Base-by-base conservation (phyloP, 116 monocot genomes). In the Thalassia testudinum region DNA sequence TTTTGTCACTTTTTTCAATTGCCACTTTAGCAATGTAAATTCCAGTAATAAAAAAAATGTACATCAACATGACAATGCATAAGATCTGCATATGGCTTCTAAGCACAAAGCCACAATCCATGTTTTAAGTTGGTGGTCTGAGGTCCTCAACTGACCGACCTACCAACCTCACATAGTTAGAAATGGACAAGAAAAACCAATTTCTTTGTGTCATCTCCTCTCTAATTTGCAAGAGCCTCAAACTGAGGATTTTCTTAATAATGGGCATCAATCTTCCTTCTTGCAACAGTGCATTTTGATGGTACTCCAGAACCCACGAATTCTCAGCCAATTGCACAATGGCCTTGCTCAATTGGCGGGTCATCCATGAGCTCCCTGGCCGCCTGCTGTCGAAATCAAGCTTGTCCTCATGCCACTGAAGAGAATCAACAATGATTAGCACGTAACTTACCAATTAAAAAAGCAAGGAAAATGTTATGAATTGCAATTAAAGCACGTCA, bases 271-370 rank as follows among this genome's bases (percentile, higher is more conserved):
- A 24, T 42, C 72, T 61, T 0, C 66, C 53, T 0, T 70, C 72
- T 56, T 78, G 57, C 28, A 75, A 45, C 16, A 80, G 11, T 12
- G 59, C 50, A 21, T 37, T 69, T 24, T 57, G 69, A 56, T 57
- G 56, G 60, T 90, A 84, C 65, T 90, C 89, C 29, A 84, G 66
- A 0, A 90, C 63, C 89, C 84, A 90, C 0, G 89, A 83, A 22
- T 80, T 49, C 6, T 56, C 23, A 27, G 72, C 72, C 22, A 90
- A 26, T 16, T 65, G 69, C 42, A 80, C 52, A 2, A 67, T 69
- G 0, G 60, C 42, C 8, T 53, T 42, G 28, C 49, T 80, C 72
- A 74, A 62, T 37, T 59, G 69, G 10, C 21, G 10, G 42, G 50
- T 30, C 14, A 18, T 44, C 80, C 89, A 83, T 15, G 82, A 82